Percentiles rank a stretch among this genome's conserved stretches.
phyloP scores from a whole-genome alignment of 148 eudicot species.

The Cornus suecica region DNA sequence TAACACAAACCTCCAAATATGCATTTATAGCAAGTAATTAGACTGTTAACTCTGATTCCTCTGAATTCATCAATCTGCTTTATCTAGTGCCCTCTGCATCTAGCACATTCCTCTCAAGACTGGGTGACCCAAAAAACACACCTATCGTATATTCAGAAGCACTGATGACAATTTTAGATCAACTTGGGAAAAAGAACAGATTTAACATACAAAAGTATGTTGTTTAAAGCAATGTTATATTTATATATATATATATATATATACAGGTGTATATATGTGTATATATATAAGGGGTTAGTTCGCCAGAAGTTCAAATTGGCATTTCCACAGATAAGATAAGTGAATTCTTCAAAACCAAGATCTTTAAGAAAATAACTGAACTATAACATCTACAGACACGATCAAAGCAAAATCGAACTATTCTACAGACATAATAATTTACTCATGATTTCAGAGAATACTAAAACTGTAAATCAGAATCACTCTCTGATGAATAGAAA shows the following conservation, averaged over 20 bases:
- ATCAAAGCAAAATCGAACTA: not conserved
- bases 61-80: conserved; percentile 14
- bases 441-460: not conserved
- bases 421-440: not conserved
- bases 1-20: no score
- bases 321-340: not conserved
- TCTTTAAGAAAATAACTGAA: not conserved
- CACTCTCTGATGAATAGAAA: not conserved
- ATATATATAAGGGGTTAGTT: no score
- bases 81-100: conserved; percentile 24
- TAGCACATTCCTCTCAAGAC: conserved; percentile 24
- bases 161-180: not conserved
- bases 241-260: no score
- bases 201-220: not conserved
- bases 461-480: not conserved
- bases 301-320: not conserved
- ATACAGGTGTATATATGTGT: no score
- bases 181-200: not conserved
- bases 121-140: conserved; percentile 18
- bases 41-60: conserved; percentile 23
- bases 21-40: conserved; percentile 1
- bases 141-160: not conserved
- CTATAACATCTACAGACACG: not conserved
- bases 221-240: not conserved
- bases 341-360: not conserved